phyloP scores from a whole-genome alignment of 1,139 yeast species.

The Geotrichum citri-aurantii region DNA sequence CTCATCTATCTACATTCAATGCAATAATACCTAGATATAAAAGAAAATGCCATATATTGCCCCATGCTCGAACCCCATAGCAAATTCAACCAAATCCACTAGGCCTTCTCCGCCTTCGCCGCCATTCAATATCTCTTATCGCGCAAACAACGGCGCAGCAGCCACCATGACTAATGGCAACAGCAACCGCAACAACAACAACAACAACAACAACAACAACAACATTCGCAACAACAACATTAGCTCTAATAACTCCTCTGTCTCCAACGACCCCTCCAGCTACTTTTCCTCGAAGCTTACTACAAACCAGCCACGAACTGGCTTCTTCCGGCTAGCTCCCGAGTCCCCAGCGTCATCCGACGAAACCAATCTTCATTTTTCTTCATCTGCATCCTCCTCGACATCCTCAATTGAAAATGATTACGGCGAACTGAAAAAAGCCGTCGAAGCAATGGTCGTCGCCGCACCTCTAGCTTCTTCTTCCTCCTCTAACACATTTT shows the following conservation, averaged over 20 bases:
- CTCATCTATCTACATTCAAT: not conserved
- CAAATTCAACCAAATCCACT: not conserved
- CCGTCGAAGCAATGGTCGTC: slow-evolving; percentile 14
- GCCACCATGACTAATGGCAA: slow-evolving; percentile 4
- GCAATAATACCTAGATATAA: slow-evolving; percentile 1
- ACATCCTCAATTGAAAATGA: slow-evolving; percentile 10
- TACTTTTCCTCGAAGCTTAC: not conserved
- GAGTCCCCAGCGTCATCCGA: slow-evolving; percentile 8
- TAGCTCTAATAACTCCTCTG: slow-evolving; percentile 2
- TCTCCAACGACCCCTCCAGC: slow-evolving; percentile 4
- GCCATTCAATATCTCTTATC: slow-evolving; percentile 35
- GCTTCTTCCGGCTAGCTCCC: not conserved
- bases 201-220: slow-evolving; percentile 2
- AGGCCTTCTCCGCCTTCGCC: slow-evolving; percentile 21
- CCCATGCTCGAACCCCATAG: slow-evolving; percentile 10
- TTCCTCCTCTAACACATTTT: not conserved
- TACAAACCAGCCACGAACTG: slow-evolving; percentile 1
- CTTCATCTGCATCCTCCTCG: slow-evolving; percentile 10
- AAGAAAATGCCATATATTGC: slow-evolving; percentile 16
- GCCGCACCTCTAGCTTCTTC: not conserved
- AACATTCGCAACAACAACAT: not conserved
- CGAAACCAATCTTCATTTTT: slow-evolving; percentile 1
- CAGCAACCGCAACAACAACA: slow-evolving; percentile 1
- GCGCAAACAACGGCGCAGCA: slow-evolving; percentile 39
- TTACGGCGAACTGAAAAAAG: slow-evolving; percentile 11